These are phyloP conservation scores for Phialophora expanda DNA, from an alignment of 2,329 filamentous ascomycete genomes.

Conservation along the genomic window DNA sequence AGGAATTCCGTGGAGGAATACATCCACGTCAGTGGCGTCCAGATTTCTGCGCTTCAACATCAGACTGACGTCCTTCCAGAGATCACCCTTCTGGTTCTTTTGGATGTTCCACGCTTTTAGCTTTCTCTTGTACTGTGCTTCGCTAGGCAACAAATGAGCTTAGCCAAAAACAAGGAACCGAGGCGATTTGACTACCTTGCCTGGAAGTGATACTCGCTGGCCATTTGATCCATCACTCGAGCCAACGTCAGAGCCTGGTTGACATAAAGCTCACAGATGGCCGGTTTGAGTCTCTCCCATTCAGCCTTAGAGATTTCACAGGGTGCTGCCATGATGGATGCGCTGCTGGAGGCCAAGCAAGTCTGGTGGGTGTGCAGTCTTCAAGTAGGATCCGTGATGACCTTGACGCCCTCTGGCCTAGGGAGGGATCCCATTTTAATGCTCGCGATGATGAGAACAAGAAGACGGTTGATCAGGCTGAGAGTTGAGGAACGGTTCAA, in stretches of 20 bases:
- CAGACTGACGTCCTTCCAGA: conserved; percentile 10
- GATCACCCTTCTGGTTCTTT: conserved; percentile 3
- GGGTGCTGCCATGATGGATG: neutral
- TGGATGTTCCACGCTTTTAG: neutral
- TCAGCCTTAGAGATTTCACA: neutral
- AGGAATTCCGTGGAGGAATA: neutral
- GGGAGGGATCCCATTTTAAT: neutral
- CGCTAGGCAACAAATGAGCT: conserved; percentile 5
- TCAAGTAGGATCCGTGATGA: neutral
- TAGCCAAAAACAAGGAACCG: neutral
- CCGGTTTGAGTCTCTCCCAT: conserved; percentile 5
- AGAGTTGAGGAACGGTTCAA: neutral
- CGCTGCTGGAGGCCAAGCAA: neutral
- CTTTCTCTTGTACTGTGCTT: conserved; percentile 11
- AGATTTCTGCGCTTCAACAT: neutral
- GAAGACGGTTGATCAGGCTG: conserved; percentile 3
- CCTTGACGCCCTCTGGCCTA: neutral
- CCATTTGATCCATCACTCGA: conserved; percentile 3
- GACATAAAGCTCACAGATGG: conserved; percentile 11
- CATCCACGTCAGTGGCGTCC: neutral
- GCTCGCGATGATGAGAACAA: neutral
- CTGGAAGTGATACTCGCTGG: neutral
- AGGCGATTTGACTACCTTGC: conserved; percentile 2
- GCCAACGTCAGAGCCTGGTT: neutral
- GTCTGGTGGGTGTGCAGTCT: neutral